phyloP scores from a whole-genome alignment of 2,329 filamentous ascomycete species.

The Penicillium verrucosum region DNA sequence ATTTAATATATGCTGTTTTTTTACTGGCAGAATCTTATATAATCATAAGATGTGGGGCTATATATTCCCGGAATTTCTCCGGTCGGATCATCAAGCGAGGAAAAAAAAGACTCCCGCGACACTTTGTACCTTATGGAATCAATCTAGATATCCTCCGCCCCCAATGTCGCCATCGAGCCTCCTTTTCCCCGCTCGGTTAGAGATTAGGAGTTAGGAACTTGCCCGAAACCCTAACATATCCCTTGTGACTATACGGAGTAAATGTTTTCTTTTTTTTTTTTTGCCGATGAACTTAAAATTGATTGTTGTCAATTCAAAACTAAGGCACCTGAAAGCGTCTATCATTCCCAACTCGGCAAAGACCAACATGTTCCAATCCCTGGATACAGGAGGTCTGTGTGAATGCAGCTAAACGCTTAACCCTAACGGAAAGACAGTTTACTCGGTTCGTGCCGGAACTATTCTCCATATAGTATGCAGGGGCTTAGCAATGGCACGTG shows the following conservation, averaged over 20 bases:
- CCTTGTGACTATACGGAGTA: background rate
- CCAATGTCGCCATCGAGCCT: background rate
- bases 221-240: background rate
- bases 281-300: background rate
- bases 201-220: background rate
- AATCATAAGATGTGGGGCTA: background rate
- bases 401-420: slow-evolving; percentile 3
- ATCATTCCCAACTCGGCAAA: background rate
- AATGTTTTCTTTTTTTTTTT: no score
- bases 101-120: background rate
- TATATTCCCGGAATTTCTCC: background rate
- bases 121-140: background rate
- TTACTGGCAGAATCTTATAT: no score
- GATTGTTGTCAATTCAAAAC: background rate
- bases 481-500: background rate
- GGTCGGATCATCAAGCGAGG: slow-evolving; percentile 4
- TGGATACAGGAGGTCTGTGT: background rate
- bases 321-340: background rate
- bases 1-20: no score
- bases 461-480: slow-evolving; percentile 2
- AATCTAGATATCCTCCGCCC: no score
- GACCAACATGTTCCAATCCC: background rate
- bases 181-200: slow-evolving; percentile 1
- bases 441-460: slow-evolving; percentile 8
- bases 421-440: background rate